Evolutionary conservation across 1,139 yeast species (phyloP).

Genomic region (Arxiozyma telluris): DNA sequence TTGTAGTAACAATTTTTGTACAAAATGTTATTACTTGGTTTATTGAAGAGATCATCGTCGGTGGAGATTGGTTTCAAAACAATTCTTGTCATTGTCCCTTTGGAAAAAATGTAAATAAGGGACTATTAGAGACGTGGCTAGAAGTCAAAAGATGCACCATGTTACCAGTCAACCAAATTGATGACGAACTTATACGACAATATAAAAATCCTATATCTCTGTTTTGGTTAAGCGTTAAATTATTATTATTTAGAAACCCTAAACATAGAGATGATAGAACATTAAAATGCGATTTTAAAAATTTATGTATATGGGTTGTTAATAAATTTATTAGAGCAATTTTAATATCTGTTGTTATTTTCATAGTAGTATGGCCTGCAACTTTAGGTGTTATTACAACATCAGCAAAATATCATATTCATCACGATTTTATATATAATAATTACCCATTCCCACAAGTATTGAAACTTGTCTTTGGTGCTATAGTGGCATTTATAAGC

Average conservation of each 20-base stretch:
- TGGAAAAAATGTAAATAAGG: background rate
- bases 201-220: background rate
- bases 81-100: constrained; percentile 3
- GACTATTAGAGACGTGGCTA: constrained; percentile 8
- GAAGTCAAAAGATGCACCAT: constrained; percentile 12
- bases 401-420: constrained; percentile 12
- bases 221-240: background rate
- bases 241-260: background rate
- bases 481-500: constrained; percentile 14
- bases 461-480: constrained; percentile 18
- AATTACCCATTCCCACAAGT: constrained; percentile 20
- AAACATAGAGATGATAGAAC: background rate
- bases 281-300: background rate
- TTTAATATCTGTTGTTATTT: constrained; percentile 11
- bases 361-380: constrained; percentile 21
- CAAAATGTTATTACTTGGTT: constrained; percentile 20
- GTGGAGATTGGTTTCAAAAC: constrained; percentile 14
- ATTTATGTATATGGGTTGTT: constrained; percentile 10
- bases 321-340: constrained; percentile 16
- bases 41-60: constrained; percentile 17
- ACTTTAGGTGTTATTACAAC: constrained; percentile 24
- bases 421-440: constrained; percentile 15
- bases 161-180: background rate
- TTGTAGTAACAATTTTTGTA: constrained; percentile 19
- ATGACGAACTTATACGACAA: constrained; percentile 5